phyloP scores from a whole-genome alignment of 1,284 basidiomycete species.

The Ustilago esculenta region DNA sequence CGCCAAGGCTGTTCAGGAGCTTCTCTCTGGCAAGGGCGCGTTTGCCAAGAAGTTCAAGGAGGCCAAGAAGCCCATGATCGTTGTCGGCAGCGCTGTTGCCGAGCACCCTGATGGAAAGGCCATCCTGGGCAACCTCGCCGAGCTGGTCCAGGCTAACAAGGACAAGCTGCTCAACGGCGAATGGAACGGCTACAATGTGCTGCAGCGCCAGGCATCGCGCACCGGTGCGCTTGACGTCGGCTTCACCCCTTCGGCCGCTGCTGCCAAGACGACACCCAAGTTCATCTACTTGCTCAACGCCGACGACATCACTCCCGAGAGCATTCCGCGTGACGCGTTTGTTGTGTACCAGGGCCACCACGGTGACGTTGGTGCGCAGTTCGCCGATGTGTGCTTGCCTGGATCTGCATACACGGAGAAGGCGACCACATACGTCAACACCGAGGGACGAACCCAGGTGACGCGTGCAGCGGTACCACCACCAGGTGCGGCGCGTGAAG shows the following conservation, averaged over 20 bases:
- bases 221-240: slow-evolving; percentile 96
- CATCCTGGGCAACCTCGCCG: slow-evolving; percentile 80
- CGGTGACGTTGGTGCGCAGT: slow-evolving; percentile 94
- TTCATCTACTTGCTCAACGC: slow-evolving; percentile 97
- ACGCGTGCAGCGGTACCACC: slow-evolving; percentile 93
- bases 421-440: slow-evolving; percentile 92
- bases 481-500: slow-evolving; percentile 92
- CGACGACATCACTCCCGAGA: slow-evolving; percentile 88
- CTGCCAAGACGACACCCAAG: slow-evolving; percentile 82
- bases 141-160: slow-evolving; percentile 76
- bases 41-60: slow-evolving; percentile 88
- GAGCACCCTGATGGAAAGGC: slow-evolving; percentile 88
- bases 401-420: slow-evolving; percentile 97
- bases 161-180: slow-evolving; percentile 81
- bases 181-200: slow-evolving; percentile 94
- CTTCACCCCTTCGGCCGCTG: slow-evolving; percentile 83
- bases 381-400: slow-evolving; percentile 94
- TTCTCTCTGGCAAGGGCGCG: slow-evolving; percentile 76
- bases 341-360: slow-evolving; percentile 99
- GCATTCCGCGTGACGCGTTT: slow-evolving; percentile 93
- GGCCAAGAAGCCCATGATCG: slow-evolving; percentile 92
- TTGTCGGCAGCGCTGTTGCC: slow-evolving; percentile 85
- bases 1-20: slow-evolving; percentile 80
- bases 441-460: slow-evolving; percentile 91
- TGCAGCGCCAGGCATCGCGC: slow-evolving; percentile 89